Evolutionary conservation across 805 yeast genomes (phyloP).

Genomic region (Candida railenensis): DNA sequence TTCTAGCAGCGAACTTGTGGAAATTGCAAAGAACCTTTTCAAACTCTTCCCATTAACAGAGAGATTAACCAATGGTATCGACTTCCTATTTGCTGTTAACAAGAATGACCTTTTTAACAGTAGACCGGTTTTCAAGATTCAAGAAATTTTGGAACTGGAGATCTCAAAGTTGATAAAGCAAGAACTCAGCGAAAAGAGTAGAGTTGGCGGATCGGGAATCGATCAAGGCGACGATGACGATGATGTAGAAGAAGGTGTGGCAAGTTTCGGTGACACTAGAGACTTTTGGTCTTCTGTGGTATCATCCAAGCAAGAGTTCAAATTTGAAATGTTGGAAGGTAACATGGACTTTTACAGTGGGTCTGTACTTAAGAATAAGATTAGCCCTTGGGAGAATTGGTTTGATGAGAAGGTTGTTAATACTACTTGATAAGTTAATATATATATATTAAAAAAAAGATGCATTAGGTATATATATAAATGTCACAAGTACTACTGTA

Average conservation of each 20-base stretch:
- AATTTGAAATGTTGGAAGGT: conserved; percentile 70
- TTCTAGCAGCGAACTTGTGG: conserved; percentile 48
- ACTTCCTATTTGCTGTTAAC: conserved; percentile 76
- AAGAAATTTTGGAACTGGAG: conserved; percentile 59
- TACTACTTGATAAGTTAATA: not conserved
- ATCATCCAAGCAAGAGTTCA: conserved; percentile 43
- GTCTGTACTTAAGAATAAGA: conserved; percentile 58
- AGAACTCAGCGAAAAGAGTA: conserved; percentile 34
- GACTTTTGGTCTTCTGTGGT: conserved; percentile 45
- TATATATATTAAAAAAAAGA: not conserved
- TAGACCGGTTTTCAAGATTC: conserved; percentile 64
- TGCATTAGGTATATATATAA: not conserved
- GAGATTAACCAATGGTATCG: conserved; percentile 63
- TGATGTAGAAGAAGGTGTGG: conserved; percentile 33
- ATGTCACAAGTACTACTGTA: not conserved
- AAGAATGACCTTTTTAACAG: conserved; percentile 85
- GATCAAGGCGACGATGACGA: conserved; percentile 49
- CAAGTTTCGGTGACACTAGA: conserved; percentile 29
- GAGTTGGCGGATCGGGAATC: conserved; percentile 29
- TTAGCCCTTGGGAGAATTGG: conserved; percentile 73
- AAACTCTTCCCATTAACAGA: conserved; percentile 64
- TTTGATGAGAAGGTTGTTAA: conserved; percentile 72
- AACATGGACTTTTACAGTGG: conserved; percentile 72
- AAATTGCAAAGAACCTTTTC: conserved; percentile 59
- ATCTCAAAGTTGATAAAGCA: conserved; percentile 52